Base-by-base conservation (phyloP, 306 rosid species). In the Rosa lucieae region DNA sequence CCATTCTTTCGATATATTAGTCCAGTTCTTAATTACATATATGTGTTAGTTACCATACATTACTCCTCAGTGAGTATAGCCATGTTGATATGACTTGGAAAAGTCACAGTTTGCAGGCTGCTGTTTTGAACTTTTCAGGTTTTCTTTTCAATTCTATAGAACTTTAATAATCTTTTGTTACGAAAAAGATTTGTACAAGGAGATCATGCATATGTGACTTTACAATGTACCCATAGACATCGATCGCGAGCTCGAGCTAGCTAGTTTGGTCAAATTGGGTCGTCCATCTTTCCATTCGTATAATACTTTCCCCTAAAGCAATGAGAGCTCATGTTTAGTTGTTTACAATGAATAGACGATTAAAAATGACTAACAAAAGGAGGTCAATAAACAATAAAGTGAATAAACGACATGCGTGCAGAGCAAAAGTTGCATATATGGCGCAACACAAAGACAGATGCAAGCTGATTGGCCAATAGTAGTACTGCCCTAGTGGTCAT, bases 351-450 rank as follows among this genome's bases (percentile, higher is more conserved):
- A 23, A 26, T 55, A 53, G 26, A 69, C 42, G 70, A 53, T 43
- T 20, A 61, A 59, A 11, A 46, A 37, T 23, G 51, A 68, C 15
- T 1, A 9, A 48, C 10, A 26, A 70, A 81, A 75, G 56, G 79
- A 63, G 29, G 52, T 39, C 62, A 61, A 23, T 61, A 61, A 4
- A n/a, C 67, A 21, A n/a, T n/a, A 51, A 14, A 51, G 5, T 32
- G 37, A 9, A 56, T 17, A 77, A 79, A 39, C 47, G 66, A 84
- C 86, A 84, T 74, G 80, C 39, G 71, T 74, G 63, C 76, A 81
- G 75, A 83, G 84, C 58, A 83, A 73, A 56, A 72, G 42, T 21
- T 18, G 14, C 6, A n/a, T 23, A 26, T 14, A 66, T 8, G 13
- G 3, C 3, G 56, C 56, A 69, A 70, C 63, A 7, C 10, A 53